Evolutionary conservation across 179 eudicot genomes (phyloP), one percentile per base, ranked within the genome.

Genomic region (Beta corolliflora): DNA sequence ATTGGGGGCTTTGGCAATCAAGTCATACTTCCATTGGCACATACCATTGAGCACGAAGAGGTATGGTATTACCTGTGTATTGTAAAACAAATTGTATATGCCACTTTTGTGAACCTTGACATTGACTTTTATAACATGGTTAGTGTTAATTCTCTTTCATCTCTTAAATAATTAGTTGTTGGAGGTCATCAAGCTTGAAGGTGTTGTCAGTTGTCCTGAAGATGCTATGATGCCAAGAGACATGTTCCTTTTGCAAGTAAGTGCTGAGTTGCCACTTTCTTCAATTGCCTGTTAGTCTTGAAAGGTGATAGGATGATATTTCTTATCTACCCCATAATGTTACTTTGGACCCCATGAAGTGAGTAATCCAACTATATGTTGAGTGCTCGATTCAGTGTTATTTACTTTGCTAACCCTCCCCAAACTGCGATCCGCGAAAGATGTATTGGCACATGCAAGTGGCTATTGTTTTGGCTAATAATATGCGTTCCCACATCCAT

Each of bases 21-120:
- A 83, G 93, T 93, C 71, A 88, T 93, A 80, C 98, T 93, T 84
- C 98, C 98, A 52, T 77, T 95, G 86, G 97, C 98, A 77, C 97
- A 95, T 76, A 93, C 97, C 16, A 86, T 93, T 82, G 98, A 95
- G 82, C 92, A 95, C 82, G 98, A 95, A 81, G 98, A 95, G 98
- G 98, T 88, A 84, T 44, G 48, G 7, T 45, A 19, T 7, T 19
- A 73, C 16, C 3, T 5, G 54, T 80, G 18, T 63, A 74, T 25
- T 7, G 0, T 19, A 5, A 25, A 63, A 45, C 41, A 36, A 12
- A 15, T 78, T n/a, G 69, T 64, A 25, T 61, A 18, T 19, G 54
- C 11, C 0, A 10, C 12, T 9, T 16, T 12, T 18, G 10, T 48
- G 58, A 21, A 19, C n/a, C 59, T 45, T 52, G 45, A 14, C 76